Base-by-base conservation (phyloP, 2,329 filamentous ascomycete genomes). In the Neopestalotiopsis sp. region DNA sequence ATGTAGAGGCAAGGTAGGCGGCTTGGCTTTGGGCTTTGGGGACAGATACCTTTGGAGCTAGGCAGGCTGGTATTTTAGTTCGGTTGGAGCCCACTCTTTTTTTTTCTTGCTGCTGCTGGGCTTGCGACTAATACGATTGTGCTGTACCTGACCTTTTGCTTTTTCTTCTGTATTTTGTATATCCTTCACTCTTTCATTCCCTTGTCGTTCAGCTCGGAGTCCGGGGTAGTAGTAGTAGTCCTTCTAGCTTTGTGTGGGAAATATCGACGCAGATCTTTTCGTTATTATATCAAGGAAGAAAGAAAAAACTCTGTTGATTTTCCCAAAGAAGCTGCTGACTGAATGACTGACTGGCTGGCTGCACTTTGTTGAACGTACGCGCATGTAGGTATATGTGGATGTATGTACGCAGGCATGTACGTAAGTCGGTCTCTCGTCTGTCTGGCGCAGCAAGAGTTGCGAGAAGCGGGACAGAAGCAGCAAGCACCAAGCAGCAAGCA, bases 391-490 rank as follows among this genome's bases (percentile, higher is more conserved):
- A 70, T 67, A 64, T 68, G 68, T 71, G 69, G 67, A 72, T 69
- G 70, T 72, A 69, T 72, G 69, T 68, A 70, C 67, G 68, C 66
- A 68, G 61, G 62, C 68, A 71, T 24, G 66, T 68, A 68, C 70
- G 66, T 71, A 64, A 34, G 65, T 65, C 45, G 45, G 20, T 20
- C 45, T 52, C 45, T 52, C 20, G 17, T 52, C 45, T 52, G 45
- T 52, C 34, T n/a, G 45, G 45, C 45, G 45, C 45, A 52, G 45
- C 45, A 52, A 52, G 45, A 52, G 17, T n/a, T 9, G n/a, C 14
- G 45, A 20, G 45, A 52, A 38, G 34, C 34, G 34, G 34, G 34
- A 38, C 34, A 38, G 34, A 38, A 38, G 34, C 10, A 38, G 34
- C 34, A 38, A 38, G 34, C 9, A 52, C 14, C 45, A 20, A 52